Percentiles rank a stretch among this genome's conserved stretches.
These are phyloP conservation scores for Russula virescens DNA, from an alignment of 768 basidiomycete species.

Conservation along the genomic window DNA sequence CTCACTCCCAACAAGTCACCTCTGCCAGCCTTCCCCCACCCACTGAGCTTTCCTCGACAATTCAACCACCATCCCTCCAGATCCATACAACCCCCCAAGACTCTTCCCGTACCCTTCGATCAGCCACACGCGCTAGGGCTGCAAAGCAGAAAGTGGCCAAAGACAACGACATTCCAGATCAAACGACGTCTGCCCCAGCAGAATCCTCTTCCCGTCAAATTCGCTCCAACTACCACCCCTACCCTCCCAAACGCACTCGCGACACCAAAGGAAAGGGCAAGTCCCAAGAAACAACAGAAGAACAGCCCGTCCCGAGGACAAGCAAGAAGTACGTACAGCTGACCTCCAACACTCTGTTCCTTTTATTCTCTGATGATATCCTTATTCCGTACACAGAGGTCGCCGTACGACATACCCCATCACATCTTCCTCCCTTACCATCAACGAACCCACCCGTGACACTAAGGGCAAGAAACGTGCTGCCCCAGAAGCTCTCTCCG, in stretches of 20 bases:
- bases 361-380: slow-evolving; percentile 3
- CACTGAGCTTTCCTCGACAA: slow-evolving; percentile 41
- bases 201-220: slow-evolving; percentile 23
- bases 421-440: slow-evolving; percentile 44
- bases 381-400: slow-evolving; percentile 40
- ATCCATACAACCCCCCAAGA: slow-evolving; percentile 40
- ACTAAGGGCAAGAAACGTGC: slow-evolving; percentile 92
- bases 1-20: slow-evolving; percentile 65
- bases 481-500: slow-evolving; percentile 59
- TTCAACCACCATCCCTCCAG: slow-evolving; percentile 30
- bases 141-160: slow-evolving; percentile 28
- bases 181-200: slow-evolving; percentile 19
- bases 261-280: slow-evolving; percentile 43
- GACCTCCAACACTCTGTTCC: slow-evolving; percentile 29
- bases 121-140: slow-evolving; percentile 44
- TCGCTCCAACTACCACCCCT: slow-evolving; percentile 20
- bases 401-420: slow-evolving; percentile 50
- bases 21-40: slow-evolving; percentile 31
- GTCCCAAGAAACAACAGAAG: slow-evolving; percentile 67
- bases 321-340: slow-evolving; percentile 25
- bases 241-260: slow-evolving; percentile 22
- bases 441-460: slow-evolving; percentile 73
- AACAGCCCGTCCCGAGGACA: slow-evolving; percentile 26
- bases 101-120: slow-evolving; percentile 54
- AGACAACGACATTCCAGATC: slow-evolving; percentile 28